Evolutionary conservation across 139 green algal genomes (phyloP).

Genomic region (Picocystis salinarum): DNA sequence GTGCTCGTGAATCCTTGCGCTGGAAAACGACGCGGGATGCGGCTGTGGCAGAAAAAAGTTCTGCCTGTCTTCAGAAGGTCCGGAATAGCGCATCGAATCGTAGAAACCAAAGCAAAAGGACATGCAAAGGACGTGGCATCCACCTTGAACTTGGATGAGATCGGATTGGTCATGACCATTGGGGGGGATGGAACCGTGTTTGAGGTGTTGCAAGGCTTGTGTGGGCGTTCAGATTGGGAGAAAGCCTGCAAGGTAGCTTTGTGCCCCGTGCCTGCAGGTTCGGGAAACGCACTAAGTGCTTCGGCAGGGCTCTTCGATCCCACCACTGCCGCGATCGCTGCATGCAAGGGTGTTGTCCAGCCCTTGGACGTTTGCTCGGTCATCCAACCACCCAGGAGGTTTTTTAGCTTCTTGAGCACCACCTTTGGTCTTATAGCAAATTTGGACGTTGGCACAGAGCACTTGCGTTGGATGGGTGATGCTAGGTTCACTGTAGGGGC

Average conservation of each 20-base stretch:
- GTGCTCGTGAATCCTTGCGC: no score
- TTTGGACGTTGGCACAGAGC: conserved; percentile 54
- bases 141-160: no score
- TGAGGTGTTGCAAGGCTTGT: conserved; percentile 41
- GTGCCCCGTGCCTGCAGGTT: conserved; percentile 29
- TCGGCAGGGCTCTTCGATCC: conserved; percentile 26
- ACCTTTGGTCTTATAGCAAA: conserved; percentile 50
- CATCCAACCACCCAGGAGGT: conserved; percentile 12
- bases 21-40: no score
- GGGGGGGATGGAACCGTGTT: conserved; percentile 53
- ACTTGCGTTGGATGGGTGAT: conserved; percentile 44
- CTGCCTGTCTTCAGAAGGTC: no score
- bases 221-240: conserved; percentile 46
- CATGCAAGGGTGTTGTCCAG: conserved; percentile 42
- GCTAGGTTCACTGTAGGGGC: conserved; percentile 41
- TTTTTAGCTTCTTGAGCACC: conserved; percentile 37
- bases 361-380: no score
- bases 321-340: conserved; percentile 27
- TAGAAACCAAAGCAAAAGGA: no score
- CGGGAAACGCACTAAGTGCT: conserved; percentile 49
- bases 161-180: conserved; percentile 28
- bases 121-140: no score
- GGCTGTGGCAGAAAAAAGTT: no score
- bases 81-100: no score
- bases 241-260: conserved; percentile 20